These are phyloP conservation scores for Rusavskia elegans DNA, from an alignment of 495 filamentous ascomycete genomes.

Conservation along the genomic window DNA sequence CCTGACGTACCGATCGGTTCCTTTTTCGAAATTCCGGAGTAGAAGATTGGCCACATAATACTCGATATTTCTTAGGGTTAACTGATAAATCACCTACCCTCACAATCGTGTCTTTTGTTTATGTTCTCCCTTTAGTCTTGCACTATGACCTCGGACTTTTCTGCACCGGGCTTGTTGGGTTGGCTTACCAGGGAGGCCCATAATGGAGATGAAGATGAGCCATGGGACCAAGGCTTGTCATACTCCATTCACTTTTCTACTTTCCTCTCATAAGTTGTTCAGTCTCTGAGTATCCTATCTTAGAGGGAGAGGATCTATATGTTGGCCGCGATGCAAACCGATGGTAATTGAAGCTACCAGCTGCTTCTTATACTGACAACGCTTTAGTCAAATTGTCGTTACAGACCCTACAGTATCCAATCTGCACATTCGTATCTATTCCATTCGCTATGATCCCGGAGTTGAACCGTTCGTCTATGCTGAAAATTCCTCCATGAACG, in stretches of 20 bases:
- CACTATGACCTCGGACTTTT: background rate
- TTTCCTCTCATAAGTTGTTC: background rate
- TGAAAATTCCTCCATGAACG: conserved; percentile 42
- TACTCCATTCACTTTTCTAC: background rate
- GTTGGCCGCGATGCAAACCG: conserved; percentile 22
- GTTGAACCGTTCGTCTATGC: conserved; percentile 41
- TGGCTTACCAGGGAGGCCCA: background rate
- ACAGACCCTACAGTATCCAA: conserved; percentile 33
- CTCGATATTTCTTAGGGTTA: no score
- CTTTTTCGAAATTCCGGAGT: no score
- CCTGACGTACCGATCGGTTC: no score
- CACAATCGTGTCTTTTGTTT: background rate
- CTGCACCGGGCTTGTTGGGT: background rate
- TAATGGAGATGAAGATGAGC: background rate
- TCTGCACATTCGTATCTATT: conserved; percentile 45
- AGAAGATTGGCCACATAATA: no score
- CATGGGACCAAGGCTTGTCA: background rate
- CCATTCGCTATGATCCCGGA: conserved; percentile 30
- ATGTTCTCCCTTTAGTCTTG: background rate
- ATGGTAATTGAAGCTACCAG: conserved; percentile 12
- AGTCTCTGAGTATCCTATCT: background rate
- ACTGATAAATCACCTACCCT: background rate
- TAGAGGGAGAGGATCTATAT: conserved; percentile 19
- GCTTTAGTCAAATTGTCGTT: conserved; percentile 26
- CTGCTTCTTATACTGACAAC: background rate